A percentile compares a stretch with the other conserved stretches of the same genome.
phyloP scores from a whole-genome alignment of 2,329 filamentous ascomycete genomes.

The Dothiorella sarmentorum region DNA sequence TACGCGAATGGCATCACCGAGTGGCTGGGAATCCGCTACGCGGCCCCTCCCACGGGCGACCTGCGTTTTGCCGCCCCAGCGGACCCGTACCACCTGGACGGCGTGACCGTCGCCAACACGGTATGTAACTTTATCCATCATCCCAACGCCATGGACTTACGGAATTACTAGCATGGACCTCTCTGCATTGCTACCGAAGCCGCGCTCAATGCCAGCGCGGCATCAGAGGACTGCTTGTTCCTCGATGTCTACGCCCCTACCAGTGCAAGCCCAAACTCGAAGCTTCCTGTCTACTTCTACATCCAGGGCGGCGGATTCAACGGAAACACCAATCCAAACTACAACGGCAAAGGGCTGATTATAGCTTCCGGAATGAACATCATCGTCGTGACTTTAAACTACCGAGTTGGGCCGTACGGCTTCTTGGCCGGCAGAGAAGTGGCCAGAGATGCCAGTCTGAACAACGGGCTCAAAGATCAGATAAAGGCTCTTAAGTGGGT shows the following conservation, averaged over 20 bases:
- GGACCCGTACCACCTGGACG: constrained; percentile 52
- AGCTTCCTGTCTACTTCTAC: constrained; percentile 62
- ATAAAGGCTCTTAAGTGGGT: constrained; percentile 68
- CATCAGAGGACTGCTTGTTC: constrained; percentile 66
- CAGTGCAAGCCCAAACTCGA: constrained; percentile 46
- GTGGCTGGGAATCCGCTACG: constrained; percentile 73
- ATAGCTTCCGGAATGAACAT: constrained; percentile 58
- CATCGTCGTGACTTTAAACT: constrained; percentile 70
- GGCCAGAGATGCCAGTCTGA: constrained; percentile 50
- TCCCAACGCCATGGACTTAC: too few relatives aligned
- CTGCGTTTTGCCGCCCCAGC: constrained; percentile 65
- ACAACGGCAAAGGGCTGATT: constrained; percentile 61
- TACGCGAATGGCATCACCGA: constrained; percentile 57
- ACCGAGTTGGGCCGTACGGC: constrained; percentile 70
- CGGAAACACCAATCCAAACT: constrained; percentile 46
- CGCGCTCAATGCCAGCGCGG: not conserved
- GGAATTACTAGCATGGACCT: constrained; percentile 13
- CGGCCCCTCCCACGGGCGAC: constrained; percentile 62
- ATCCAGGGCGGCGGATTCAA: constrained; percentile 49
- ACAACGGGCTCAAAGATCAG: constrained; percentile 70
- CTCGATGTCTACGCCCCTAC: constrained; percentile 62
- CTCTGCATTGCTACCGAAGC: constrained; percentile 14
- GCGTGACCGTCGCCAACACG: constrained; percentile 53
- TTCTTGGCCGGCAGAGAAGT: constrained; percentile 63
- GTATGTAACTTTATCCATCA: too few relatives aligned